phyloP scores from a whole-genome alignment of 1,284 basidiomycete species.

The Paramarasmius palmivorus region DNA sequence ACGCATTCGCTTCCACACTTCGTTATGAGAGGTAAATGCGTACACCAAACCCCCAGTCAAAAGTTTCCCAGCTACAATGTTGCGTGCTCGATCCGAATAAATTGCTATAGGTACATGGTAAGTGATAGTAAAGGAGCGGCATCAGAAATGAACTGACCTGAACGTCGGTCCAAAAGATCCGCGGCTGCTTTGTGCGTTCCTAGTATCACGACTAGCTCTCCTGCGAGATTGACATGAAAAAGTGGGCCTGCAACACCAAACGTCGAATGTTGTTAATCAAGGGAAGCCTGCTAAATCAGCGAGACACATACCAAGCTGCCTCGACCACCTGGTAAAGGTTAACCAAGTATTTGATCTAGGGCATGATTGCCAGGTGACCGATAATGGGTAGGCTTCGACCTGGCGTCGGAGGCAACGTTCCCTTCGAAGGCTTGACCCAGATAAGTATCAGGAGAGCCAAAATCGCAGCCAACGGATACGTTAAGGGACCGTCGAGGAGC shows the following conservation, averaged over 20 bases:
- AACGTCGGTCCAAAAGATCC: conserved; percentile 17
- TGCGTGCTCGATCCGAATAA: conserved; percentile 5
- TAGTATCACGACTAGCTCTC: conserved; percentile 11
- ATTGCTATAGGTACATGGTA: not conserved
- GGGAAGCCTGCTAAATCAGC: not conserved
- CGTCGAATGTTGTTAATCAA: not conserved
- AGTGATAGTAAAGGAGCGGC: not conserved
- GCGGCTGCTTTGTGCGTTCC: conserved; percentile 13
- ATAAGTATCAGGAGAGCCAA: too few species aligned
- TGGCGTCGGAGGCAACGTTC: not conserved
- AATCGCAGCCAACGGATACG: too few species aligned
- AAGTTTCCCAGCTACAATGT: conserved; percentile 15
- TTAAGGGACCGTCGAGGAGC: too few species aligned
- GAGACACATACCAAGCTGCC: not conserved
- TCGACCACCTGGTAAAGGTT: conserved; percentile 4
- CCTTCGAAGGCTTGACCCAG: too few species aligned
- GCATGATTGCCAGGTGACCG: conserved; percentile 1
- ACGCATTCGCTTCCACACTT: conserved; percentile 10
- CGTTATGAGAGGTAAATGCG: conserved; percentile 7
- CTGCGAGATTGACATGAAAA: conserved; percentile 13
- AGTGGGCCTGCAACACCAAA: conserved; percentile 6
- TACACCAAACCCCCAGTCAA: conserved; percentile 15
- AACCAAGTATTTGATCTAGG: conserved; percentile 7
- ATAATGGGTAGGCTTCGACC: not conserved
- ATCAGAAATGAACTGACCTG: conserved; percentile 13